These are phyloP conservation scores for Globisporangium parvum DNA, from an alignment of 352 stramenopile species.

Conservation along the genomic window DNA sequence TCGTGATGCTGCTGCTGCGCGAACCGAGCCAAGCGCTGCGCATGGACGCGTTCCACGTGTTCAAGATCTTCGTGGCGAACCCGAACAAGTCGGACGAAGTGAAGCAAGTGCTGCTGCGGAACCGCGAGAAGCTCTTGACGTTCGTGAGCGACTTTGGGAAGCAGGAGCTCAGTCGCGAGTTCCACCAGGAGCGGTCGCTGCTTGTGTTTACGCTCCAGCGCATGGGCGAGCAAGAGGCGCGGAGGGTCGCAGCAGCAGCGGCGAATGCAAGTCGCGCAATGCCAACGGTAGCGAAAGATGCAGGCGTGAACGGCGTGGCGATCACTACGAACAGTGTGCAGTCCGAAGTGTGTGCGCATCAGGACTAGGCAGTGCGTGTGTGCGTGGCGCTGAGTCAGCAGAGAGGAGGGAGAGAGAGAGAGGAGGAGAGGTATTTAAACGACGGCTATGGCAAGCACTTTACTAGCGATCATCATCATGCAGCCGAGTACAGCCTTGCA, in stretches of 20 bases:
- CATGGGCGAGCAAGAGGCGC: conserved; percentile 37
- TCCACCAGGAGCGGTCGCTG: conserved; percentile 67
- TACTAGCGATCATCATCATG: too few species aligned
- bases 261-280: conserved; percentile 1
- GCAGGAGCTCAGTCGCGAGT: conserved; percentile 63
- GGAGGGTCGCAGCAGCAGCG: background rate
- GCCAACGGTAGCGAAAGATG: background rate
- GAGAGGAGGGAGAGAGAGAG: too few species aligned
- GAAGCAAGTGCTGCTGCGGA: conserved; percentile 62
- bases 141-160: conserved; percentile 79
- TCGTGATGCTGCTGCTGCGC: conserved; percentile 69
- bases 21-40: conserved; percentile 69
- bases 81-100: conserved; percentile 75
- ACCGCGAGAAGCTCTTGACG: conserved; percentile 67
- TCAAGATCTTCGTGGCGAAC: conserved; percentile 88
- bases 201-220: conserved; percentile 65
- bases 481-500: too few species aligned
- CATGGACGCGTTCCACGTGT: conserved; percentile 84
- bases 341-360: too few species aligned
- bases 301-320: background rate
- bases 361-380: too few species aligned
- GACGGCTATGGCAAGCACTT: too few species aligned
- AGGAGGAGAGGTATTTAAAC: too few species aligned
- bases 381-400: too few species aligned
- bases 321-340: conserved; percentile 1